Conservation (phyloP, 1,284 basidiomycete genomes). For the Phlebopus sp. region DNA sequence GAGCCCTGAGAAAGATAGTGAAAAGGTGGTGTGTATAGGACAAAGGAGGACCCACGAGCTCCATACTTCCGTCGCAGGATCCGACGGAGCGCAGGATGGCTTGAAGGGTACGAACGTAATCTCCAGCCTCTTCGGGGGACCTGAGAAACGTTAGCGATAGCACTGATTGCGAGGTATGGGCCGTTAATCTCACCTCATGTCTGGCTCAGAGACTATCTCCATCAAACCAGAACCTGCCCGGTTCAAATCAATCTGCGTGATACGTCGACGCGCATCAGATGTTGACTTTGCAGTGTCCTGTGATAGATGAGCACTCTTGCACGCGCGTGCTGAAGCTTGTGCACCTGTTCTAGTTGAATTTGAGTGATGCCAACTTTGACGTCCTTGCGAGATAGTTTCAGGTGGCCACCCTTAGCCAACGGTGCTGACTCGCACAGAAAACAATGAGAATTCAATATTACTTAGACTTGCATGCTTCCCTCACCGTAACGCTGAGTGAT, state of each 20-base stretch:
- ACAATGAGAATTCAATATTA: not conserved
- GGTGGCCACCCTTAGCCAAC: slow-evolving; percentile 68
- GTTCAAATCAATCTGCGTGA: slow-evolving; percentile 84
- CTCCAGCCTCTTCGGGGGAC: slow-evolving; percentile 87
- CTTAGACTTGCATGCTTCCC: slow-evolving; percentile 18
- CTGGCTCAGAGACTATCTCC: slow-evolving; percentile 96
- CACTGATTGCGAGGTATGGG: slow-evolving; percentile 7
- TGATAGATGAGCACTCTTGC: slow-evolving; percentile 6
- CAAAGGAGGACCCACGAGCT: slow-evolving; percentile 60
- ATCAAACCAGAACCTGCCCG: slow-evolving; percentile 87
- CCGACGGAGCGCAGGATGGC: slow-evolving; percentile 80
- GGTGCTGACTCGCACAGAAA: slow-evolving; percentile 51
- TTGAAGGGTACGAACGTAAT: slow-evolving; percentile 86
- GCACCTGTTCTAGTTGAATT: slow-evolving; percentile 93
- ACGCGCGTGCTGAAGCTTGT: slow-evolving; percentile 9
- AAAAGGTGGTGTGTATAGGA: not conserved
- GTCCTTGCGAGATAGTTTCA: slow-evolving; percentile 49
- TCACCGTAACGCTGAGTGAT: slow-evolving; percentile 93
- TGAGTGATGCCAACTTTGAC: slow-evolving; percentile 80
- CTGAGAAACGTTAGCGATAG: slow-evolving; percentile 37
- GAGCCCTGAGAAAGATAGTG: slow-evolving; percentile 63
- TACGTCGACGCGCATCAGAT: slow-evolving; percentile 52
- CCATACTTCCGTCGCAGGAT: slow-evolving; percentile 96
- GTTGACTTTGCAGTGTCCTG: slow-evolving; percentile 95
- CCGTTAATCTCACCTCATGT: slow-evolving; percentile 61